Evolutionary conservation across 2,329 filamentous ascomycete species (phyloP).

Genomic region (Emergomyces pasteurianus): DNA sequence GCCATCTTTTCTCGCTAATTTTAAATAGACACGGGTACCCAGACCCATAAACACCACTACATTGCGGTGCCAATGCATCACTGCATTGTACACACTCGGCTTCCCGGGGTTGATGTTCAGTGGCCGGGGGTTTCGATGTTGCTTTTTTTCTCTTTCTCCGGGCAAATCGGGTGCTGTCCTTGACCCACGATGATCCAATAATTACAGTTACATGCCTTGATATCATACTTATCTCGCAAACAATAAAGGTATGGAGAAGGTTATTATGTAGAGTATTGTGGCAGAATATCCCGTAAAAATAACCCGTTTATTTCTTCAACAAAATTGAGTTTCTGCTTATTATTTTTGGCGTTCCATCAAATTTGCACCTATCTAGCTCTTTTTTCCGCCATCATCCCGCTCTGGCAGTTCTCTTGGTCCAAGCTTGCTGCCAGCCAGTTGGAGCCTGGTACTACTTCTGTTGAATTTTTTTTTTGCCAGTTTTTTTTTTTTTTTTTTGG

Average conservation of each 20-base stretch:
- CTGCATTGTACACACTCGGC: background rate
- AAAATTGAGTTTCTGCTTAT: too few relatives aligned
- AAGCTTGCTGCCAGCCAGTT: background rate
- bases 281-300: too few relatives aligned
- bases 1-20: too few relatives aligned
- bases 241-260: too few relatives aligned
- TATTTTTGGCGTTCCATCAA: too few relatives aligned
- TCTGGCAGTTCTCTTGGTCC: too few relatives aligned
- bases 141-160: background rate
- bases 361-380: too few relatives aligned
- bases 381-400: too few relatives aligned
- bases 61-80: background rate
- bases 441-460: background rate
- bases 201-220: background rate
- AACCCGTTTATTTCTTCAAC: too few relatives aligned
- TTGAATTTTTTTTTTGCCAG: background rate
- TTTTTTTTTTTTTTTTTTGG: background rate
- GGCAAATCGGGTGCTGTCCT: background rate
- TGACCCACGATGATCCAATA: background rate
- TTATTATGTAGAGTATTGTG: too few relatives aligned
- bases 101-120: background rate
- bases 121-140: background rate
- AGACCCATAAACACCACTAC: background rate
- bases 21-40: too few relatives aligned
- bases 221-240: background rate